Evolutionary conservation across 768 basidiomycete species (phyloP), one percentile per base, ranked within the genome.

Genomic region (Kwoniella shandongensis): DNA sequence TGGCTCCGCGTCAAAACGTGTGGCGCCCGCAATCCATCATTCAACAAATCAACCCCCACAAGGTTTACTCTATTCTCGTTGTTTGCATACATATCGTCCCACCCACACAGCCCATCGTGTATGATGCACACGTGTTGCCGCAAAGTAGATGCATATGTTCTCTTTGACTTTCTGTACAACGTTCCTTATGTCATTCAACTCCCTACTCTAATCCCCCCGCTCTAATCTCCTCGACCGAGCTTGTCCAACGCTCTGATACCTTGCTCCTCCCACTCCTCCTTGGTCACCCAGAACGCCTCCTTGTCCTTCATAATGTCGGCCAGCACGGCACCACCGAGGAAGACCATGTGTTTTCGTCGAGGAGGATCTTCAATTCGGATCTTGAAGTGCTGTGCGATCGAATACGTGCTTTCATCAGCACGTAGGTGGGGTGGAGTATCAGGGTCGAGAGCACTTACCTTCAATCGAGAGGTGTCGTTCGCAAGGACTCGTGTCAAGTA

Each of bases 311-410:
- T 97, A 79, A 98, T 97, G 77, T 98, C 94, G 2, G 92, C 94
- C 27, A 99, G 80, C 4, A 97, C 94, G n/a, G 91, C 94, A 44
- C 96, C 96, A 23, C 96, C 96, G 7, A 98, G 84, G 86, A 97
- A 98, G 35, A 97, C 94, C 93, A 96, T 96, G 78, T 97, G 94
- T 78, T 97, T 98, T 73, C 96, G 84, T 72, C 92, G 87, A 27
- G 96, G 96, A 26, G 94, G 91, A 78, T 98, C 96, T 77, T 99
- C 94, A 68, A 98, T 97, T 44, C 87, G 85, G 76, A 98, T 93
- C 81, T 99, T 98, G 83, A 99, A 98, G 87, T 97, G 94, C 94
- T 99, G 73, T 44, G 29, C 15, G 23, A 25, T 23, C n/a, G 13
- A 22, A 27, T 46, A 4, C 30, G 35, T 29, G 15, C 5, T 32